Conservation (phyloP, 176 grass and related monocot species). For the Paspalum notatum region DNA sequence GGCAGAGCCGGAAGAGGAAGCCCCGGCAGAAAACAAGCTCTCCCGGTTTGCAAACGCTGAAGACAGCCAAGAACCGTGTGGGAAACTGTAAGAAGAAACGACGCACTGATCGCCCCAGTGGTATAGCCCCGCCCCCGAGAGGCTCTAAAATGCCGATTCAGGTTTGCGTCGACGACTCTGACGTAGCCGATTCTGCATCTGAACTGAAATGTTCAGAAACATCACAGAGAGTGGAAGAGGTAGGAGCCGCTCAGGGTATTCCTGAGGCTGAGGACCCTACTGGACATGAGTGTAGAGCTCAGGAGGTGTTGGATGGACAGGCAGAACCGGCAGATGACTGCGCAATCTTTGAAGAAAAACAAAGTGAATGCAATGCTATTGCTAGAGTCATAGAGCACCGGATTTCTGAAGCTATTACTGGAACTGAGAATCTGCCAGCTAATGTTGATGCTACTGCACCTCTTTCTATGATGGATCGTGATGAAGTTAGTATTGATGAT, state of each 20-base stretch:
- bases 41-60: neutral
- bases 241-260: neutral
- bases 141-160: neutral
- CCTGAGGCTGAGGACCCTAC: neutral
- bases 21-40: neutral
- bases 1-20: conserved; percentile 57
- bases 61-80: neutral
- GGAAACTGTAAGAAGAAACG: conserved; percentile 30
- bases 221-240: neutral
- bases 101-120: neutral
- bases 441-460: conserved; percentile 12
- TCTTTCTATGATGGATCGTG: conserved; percentile 42
- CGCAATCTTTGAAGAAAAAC: neutral
- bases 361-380: neutral
- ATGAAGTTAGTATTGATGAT: conserved; percentile 42
- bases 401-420: neutral
- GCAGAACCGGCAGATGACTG: neutral
- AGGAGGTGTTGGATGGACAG: neutral
- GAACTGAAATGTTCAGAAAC: conserved; percentile 18
- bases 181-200: conserved; percentile 4
- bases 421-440: neutral
- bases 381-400: neutral
- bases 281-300: neutral
- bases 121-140: neutral
- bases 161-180: conserved; percentile 11